Conservation (phyloP, 768 basidiomycete genomes). For the Mycena galopus region DNA sequence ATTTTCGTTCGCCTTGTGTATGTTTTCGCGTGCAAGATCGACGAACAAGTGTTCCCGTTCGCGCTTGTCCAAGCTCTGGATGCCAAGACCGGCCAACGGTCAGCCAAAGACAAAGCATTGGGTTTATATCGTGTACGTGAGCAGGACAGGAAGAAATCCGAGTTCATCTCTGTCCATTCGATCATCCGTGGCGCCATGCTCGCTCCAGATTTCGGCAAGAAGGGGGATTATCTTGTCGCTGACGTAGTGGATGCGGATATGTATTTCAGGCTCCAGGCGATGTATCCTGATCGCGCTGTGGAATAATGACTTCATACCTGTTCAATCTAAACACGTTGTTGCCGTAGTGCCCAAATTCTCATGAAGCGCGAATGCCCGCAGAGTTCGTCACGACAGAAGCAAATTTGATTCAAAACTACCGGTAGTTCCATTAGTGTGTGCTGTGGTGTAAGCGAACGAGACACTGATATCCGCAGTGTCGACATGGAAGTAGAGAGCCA, state of each 20-base stretch:
- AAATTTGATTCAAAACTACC: too few relatives aligned
- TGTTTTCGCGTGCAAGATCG: conserved; percentile 38
- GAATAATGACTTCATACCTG: too few relatives aligned
- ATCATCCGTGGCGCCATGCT: conserved; percentile 39
- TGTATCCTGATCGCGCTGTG: too few relatives aligned
- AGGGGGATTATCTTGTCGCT: conserved; percentile 34
- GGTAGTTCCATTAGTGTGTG: too few relatives aligned
- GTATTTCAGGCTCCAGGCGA: conserved; percentile 23
- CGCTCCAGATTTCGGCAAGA: background rate
- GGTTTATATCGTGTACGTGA: conserved; percentile 6
- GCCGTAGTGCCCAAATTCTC: too few relatives aligned
- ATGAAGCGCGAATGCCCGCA: too few relatives aligned
- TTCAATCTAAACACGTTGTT: too few relatives aligned
- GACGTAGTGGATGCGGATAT: conserved; percentile 39
- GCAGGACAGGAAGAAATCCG: background rate
- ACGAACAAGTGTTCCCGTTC: conserved; percentile 18
- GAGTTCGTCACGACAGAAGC: too few relatives aligned
- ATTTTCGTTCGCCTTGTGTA: conserved; percentile 37
- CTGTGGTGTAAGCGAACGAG: too few relatives aligned
- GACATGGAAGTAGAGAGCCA: too few relatives aligned
- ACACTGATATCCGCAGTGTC: too few relatives aligned
- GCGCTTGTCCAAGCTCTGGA: conserved; percentile 39
- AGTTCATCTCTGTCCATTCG: conserved; percentile 37
- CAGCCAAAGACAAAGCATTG: background rate
- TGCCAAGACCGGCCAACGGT: conserved; percentile 11